Base-by-base conservation (phyloP, 2,329 filamentous ascomycete species). In the Dactylonectria estremocensis region DNA sequence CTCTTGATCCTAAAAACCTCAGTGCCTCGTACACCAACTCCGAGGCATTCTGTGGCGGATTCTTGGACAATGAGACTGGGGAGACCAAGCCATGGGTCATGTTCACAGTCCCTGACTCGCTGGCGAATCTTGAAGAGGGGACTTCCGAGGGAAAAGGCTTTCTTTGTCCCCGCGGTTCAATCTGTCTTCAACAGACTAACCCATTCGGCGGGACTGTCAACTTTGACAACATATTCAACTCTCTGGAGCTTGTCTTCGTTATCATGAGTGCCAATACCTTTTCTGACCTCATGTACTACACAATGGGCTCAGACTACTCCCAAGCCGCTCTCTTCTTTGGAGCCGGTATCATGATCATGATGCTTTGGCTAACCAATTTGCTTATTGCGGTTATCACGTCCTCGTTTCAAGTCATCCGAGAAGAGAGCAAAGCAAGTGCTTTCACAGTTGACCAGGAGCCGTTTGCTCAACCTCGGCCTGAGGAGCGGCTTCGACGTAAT, bases 201-300 rank as follows among this genome's bases (percentile, higher is more conserved):
- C 96, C 96, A 0, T 94, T 89, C 79, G 94, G 93, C 74, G 90
- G 90, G 58, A 99, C 96, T 0, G 88, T 98, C 75, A 97, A 92
- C 79, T 99, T 98, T 77, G 96, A 99, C 83, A 95, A 98, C 78
- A 97, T 99, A 46, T 83, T 94, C 33, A 91, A 98, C 71, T 98
- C 95, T 0, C 83, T 98, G 59, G 95, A 99, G 82, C 85, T 98
- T 65, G 95, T 99, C 2, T 99, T 99, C 77, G 94, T 99, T 58
- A 92, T 99, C 77, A 99, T 99, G 94, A 97, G 94, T 76, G 95
- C 95, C 55, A 99, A 99, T 79, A 99, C 96, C 0, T 99, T 97
- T 81, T 93, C 94, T 1, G 94, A 98, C 80, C 84, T 98, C 60
- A 94, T 99, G 86, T 99, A 99, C 80, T 93, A 94, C 74, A 95